Evolutionary conservation across 768 basidiomycete genomes (phyloP), one percentile per base, ranked within the genome.

Genomic region (Tulasnella sp.): DNA sequence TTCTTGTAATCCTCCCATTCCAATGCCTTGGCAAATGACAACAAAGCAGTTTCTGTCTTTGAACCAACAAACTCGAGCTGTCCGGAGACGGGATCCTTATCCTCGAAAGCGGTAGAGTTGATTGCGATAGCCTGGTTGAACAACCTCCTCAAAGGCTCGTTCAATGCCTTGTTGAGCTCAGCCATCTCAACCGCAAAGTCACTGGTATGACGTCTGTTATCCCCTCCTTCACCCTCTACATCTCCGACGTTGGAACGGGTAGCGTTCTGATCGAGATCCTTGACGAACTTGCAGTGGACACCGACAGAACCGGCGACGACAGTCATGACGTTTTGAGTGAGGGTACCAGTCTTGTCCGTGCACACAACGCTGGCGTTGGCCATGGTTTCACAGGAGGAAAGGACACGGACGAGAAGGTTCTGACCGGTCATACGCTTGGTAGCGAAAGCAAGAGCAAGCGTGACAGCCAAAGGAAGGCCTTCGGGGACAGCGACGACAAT

Each of bases 351-450:
- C 69, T 93, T 92, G 72, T 92, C 90, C 12, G 90, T 92, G 67
- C 89, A 91, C 3, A 96, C 77, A 53, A 96, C 91, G 19, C 85
- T 92, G 4, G 93, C 87, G 59, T 96, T 96, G 19, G 87, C 93
- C 93, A 98, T 98, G 0, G 90, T 98, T 68, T 99, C 95, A 66
- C 93, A 98, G 10, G 91, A 91, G 5, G 87, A 87, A 29, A 99
- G 77, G 4, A 96, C 87, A 48, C 93, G 90, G 27, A 98, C 95
- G 37, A 99, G 78, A 0, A 98, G 72, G 47, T 95, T 95, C 66
- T 91, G 85, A 61, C 81, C 76, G 7, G 92, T 87, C 95, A 98
- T 98, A n/a, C 93, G 82, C 60, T 86, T 91, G 41, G 95, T 99
- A 0, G 93, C 95, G 61, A 98, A 99, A 0, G 95, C 88, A 28